Percentiles rank a stretch among this genome's conserved stretches.
These are phyloP conservation scores for Smallanthus sonchifolius DNA, from an alignment of 129 eudicot species.

Conservation along the genomic window DNA sequence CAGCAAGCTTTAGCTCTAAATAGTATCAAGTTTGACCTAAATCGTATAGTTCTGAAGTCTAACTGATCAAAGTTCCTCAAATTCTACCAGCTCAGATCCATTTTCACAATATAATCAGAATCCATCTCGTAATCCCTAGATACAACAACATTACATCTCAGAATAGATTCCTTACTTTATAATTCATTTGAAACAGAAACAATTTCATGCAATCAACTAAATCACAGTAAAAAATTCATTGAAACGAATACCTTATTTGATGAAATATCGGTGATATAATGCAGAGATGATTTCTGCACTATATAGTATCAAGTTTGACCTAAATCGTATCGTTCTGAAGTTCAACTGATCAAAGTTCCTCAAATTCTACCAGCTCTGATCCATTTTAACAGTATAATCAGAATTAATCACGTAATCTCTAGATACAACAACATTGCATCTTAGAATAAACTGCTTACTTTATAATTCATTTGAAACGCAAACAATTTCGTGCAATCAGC, in stretches of 20 bases:
- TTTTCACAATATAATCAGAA: not conserved
- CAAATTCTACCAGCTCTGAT: slow-evolving; percentile 5
- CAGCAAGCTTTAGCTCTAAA: slow-evolving; percentile 6
- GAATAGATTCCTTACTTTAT: not conserved
- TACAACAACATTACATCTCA: slow-evolving; percentile 2
- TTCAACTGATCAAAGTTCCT: slow-evolving; percentile 25
- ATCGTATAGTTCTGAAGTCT: slow-evolving; percentile 11
- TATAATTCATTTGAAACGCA: not conserved
- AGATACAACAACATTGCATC: slow-evolving; percentile 6
- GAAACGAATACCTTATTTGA: not conserved
- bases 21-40: slow-evolving; percentile 6
- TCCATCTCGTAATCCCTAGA: not conserved
- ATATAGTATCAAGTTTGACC: slow-evolving; percentile 14
- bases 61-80: slow-evolving; percentile 26
- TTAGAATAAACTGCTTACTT: not conserved
- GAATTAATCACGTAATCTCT: slow-evolving; percentile 2
- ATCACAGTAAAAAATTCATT: not conserved
- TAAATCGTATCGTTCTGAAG: slow-evolving; percentile 3
- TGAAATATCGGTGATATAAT: not conserved
- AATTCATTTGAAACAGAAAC: not conserved
- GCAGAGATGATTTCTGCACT: slow-evolving; percentile 1
- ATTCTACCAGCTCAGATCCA: slow-evolving; percentile 9
- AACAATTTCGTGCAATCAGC: not conserved
- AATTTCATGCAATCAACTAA: not conserved
- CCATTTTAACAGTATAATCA: not conserved